phyloP scores from a whole-genome alignment of 805 yeast species.

The Candida nemodendra region DNA sequence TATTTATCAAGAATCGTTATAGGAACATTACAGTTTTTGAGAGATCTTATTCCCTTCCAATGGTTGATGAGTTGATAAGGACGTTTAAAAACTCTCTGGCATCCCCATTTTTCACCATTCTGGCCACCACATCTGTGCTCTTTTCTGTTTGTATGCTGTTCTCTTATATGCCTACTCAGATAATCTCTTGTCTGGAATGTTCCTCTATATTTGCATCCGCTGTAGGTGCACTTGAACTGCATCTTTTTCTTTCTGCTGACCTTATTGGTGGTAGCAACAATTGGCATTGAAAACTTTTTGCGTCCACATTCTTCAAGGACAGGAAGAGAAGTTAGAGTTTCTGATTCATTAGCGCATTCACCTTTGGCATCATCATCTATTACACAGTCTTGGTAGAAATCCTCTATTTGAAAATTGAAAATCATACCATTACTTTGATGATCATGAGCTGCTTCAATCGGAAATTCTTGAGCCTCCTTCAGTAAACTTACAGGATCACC shows the following conservation, averaged over 20 bases:
- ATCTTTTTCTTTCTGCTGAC: conserved; percentile 1
- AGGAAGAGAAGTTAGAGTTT: neutral
- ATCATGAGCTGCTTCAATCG: too few species aligned
- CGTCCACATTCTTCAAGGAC: too few species aligned
- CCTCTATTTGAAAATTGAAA: too few species aligned
- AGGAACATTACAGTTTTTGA: conserved; percentile 25
- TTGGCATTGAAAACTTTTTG: too few species aligned
- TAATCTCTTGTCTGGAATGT: conserved; percentile 30
- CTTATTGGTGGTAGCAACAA: too few species aligned
- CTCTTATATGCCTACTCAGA: conserved; percentile 29
- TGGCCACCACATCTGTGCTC: conserved; percentile 24
- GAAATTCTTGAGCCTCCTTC: too few species aligned
- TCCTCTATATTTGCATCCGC: conserved; percentile 28
- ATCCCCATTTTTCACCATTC: conserved; percentile 25
- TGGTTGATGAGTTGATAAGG: conserved; percentile 30
- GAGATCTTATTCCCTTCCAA: conserved; percentile 27
- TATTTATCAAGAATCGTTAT: conserved; percentile 1
- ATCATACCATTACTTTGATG: too few species aligned
- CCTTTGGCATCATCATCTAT: too few species aligned
- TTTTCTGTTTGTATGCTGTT: conserved; percentile 26
- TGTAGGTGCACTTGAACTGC: conserved; percentile 10
- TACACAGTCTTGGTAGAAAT: too few species aligned
- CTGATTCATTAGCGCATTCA: too few species aligned
- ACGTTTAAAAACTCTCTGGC: conserved; percentile 25
- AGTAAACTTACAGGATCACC: too few species aligned